Evolutionary conservation across 208 protist species (phyloP), one percentile per base, ranked within the genome.

Genomic region (Trypanosoma grayi): DNA sequence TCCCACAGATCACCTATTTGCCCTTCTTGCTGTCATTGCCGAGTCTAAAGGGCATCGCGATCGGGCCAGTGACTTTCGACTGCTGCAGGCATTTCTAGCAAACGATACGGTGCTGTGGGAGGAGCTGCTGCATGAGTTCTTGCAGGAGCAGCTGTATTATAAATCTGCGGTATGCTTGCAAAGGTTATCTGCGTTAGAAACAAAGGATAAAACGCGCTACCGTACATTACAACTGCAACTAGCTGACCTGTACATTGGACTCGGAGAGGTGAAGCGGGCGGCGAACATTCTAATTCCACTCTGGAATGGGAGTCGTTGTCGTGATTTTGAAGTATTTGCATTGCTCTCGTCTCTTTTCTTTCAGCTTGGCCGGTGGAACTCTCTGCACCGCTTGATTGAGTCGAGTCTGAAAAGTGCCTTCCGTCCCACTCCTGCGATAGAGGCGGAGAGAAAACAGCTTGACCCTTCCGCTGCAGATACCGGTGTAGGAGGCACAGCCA

Each of bases 251-350:
- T 74, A 92, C 59, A 77, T 95, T 53, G 90, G 86, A 0, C 73
- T 95, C 4, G 90, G 90, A 1, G 90, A 93, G 63, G 75, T 93
- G 36, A 71, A 77, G 4, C 74, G 84, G 4, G 90, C 90, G 1
- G 61, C 70, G 24, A 80, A 77, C 27, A 80, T 93, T 14, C 61
- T 93, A 5, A 68, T 91, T 50, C 66, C 75, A 16, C 33, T 95
- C 22, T 95, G 90, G 86, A 84, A 88, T 44, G 74, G 73, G 61
- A 93, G 86, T 47, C 47, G 77, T 9, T 92, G 74, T 44, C 57
- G 73, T 25, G 90, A 95, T 51, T 95, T 93, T 73, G 90, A 93
- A 53, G 90, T 93, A 13, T 95, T 95, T 61, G 83, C 90, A 1
- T 71, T 86, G 28, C 70, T 95, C 16, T 77, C 90, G n/a, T 85